A percentile compares a stretch with the other conserved stretches of the same genome.
phyloP scores from a whole-genome alignment of 352 stramenopile species.

The Globisporangium yorkense region DNA sequence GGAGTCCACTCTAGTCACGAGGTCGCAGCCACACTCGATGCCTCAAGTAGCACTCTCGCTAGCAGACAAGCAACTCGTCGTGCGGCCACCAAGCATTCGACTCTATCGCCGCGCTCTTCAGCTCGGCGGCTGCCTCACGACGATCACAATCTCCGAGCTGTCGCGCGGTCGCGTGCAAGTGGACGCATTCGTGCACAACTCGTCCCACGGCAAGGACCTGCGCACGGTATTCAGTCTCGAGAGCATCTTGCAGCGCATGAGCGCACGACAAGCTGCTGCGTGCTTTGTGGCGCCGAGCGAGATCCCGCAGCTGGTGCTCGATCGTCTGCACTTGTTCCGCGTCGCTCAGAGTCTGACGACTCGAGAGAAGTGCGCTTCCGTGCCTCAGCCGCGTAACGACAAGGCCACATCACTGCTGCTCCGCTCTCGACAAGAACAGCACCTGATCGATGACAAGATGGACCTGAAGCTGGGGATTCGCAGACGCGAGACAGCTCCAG shows the following conservation, averaged over 20 bases:
- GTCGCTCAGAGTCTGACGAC: conserved; percentile 11
- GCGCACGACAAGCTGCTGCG: conserved; percentile 20
- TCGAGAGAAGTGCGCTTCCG: neutral
- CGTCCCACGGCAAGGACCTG: conserved; percentile 12
- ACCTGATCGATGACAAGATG: conserved; percentile 4
- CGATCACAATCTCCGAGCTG: conserved; percentile 56
- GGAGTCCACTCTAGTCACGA: neutral
- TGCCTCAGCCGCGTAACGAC: neutral
- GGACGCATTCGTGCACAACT: conserved; percentile 44
- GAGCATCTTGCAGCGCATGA: conserved; percentile 45
- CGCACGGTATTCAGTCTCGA: conserved; percentile 41
- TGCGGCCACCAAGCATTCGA: conserved; percentile 40
- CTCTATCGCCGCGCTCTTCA: conserved; percentile 47
- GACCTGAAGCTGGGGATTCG: conserved; percentile 20
- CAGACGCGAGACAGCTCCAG: conserved; percentile 17
- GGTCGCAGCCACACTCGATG: no score
- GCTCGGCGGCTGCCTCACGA: conserved; percentile 38
- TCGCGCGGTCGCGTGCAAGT: conserved; percentile 54
- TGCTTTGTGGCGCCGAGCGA: conserved; percentile 26
- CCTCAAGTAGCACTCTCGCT: neutral
- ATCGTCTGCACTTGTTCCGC: conserved; percentile 54
- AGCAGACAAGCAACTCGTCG: conserved; percentile 22
- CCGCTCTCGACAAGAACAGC: neutral
- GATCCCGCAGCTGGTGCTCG: conserved; percentile 43
- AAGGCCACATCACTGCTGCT: neutral